Percentiles rank a stretch among this genome's conserved stretches.
Conservation (phyloP, 2,329 filamentous ascomycete genomes). For the Cladosporium sp. region DNA sequence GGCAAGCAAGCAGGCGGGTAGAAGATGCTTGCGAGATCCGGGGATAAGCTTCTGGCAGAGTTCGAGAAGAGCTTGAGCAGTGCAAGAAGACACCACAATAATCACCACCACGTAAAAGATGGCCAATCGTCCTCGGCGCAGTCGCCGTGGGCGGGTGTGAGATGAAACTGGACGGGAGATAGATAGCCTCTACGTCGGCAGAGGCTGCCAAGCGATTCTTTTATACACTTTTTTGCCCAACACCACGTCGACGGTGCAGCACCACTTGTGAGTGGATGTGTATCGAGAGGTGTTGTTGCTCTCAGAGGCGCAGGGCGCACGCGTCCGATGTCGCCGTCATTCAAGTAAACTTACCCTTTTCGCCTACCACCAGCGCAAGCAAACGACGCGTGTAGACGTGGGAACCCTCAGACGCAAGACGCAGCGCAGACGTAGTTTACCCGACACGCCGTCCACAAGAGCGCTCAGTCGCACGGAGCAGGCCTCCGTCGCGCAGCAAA, state of each 20-base stretch:
- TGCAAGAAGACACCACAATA: background rate
- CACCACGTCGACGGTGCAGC: background rate
- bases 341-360: background rate
- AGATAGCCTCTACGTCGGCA: background rate
- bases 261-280: background rate
- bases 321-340: slow-evolving; percentile 7
- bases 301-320: background rate
- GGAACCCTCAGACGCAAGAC: background rate
- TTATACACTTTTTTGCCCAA: slow-evolving; percentile 1
- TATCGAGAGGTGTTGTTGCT: background rate
- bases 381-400: slow-evolving; percentile 8
- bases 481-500: slow-evolving; percentile 1
- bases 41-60: slow-evolving; percentile 3
- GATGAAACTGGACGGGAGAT: background rate
- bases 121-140: background rate
- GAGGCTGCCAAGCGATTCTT: slow-evolving; percentile 10
- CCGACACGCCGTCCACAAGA: background rate
- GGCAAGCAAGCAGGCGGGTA: background rate
- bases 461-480: background rate
- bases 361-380: background rate
- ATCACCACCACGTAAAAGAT: background rate
- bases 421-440: background rate
- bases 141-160: background rate
- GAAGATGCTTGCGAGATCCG: slow-evolving; percentile 12
- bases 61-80: slow-evolving; percentile 9